Percentiles rank a stretch among this genome's conserved stretches.
These are phyloP conservation scores for Purpureocillium lavendulum DNA, from an alignment of 2,329 filamentous ascomycete species.

Conservation along the genomic window DNA sequence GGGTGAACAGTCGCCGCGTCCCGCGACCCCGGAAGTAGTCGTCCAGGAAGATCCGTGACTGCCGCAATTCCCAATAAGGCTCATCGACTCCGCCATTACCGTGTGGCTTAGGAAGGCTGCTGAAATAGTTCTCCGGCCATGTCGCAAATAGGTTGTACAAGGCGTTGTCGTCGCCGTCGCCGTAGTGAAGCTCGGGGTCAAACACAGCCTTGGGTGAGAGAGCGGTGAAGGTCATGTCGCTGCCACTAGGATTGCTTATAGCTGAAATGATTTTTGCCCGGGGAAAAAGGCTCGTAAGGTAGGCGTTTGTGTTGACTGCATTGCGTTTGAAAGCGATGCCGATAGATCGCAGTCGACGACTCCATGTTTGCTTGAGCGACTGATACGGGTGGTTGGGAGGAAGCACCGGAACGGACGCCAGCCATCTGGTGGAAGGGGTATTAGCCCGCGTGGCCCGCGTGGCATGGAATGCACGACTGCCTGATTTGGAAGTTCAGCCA, in stretches of 20 bases:
- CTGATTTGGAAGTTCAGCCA: neutral
- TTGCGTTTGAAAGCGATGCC: neutral
- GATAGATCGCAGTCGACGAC: neutral
- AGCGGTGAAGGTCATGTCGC: neutral
- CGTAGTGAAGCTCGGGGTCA: neutral
- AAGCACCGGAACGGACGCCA: no score
- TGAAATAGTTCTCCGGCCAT: slow-evolving; percentile 1
- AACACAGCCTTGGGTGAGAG: neutral
- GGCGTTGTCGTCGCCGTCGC: neutral
- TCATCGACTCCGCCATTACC: slow-evolving; percentile 1
- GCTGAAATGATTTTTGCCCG: neutral
- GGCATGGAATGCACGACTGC: neutral
- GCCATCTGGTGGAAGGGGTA: no score
- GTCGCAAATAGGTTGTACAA: slow-evolving; percentile 2
- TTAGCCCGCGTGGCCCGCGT: no score
- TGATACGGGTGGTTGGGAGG: neutral
- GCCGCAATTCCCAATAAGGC: slow-evolving; percentile 1
- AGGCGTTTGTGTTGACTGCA: neutral
- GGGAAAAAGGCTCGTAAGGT: neutral
- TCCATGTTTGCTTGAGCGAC: neutral
- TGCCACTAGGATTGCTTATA: neutral
- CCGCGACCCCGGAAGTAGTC: neutral
- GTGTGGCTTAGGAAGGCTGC: neutral
- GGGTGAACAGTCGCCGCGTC: neutral
- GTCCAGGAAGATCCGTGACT: slow-evolving; percentile 1